Evolutionary conservation across 2,329 filamentous ascomycete species (phyloP).

Genomic region (Trichoderma hamatum): DNA sequence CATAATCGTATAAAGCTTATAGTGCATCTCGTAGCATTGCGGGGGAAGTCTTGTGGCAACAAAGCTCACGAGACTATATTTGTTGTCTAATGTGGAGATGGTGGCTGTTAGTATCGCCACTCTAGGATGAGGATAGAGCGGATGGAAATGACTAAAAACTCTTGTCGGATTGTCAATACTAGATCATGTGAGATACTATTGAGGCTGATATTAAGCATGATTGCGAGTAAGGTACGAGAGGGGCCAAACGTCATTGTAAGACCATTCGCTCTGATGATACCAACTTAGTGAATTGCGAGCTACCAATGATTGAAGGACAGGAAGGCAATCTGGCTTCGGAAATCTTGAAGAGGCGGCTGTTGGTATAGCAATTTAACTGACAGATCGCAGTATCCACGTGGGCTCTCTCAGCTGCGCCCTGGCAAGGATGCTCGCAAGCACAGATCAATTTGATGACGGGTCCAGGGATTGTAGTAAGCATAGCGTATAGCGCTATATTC

Average conservation of each 20-base stretch:
- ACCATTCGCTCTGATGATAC: neutral
- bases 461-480: constrained; percentile 1
- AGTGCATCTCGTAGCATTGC: neutral
- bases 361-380: neutral
- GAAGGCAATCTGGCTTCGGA: neutral
- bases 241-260: neutral
- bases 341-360: neutral
- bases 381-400: neutral
- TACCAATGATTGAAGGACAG: neutral
- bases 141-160: neutral
- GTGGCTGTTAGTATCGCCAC: neutral
- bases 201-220: neutral
- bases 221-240: neutral
- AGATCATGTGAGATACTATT: neutral
- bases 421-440: neutral
- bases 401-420: neutral
- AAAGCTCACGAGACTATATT: neutral
- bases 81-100: neutral
- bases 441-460: neutral
- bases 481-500: neutral
- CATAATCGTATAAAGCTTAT: neutral
- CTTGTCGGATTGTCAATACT: neutral
- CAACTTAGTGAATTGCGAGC: neutral
- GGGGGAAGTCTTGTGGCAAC: neutral
- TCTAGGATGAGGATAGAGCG: neutral